phyloP scores from a whole-genome alignment of 306 rosid genomes.

The Pterocarpus santalinus region DNA sequence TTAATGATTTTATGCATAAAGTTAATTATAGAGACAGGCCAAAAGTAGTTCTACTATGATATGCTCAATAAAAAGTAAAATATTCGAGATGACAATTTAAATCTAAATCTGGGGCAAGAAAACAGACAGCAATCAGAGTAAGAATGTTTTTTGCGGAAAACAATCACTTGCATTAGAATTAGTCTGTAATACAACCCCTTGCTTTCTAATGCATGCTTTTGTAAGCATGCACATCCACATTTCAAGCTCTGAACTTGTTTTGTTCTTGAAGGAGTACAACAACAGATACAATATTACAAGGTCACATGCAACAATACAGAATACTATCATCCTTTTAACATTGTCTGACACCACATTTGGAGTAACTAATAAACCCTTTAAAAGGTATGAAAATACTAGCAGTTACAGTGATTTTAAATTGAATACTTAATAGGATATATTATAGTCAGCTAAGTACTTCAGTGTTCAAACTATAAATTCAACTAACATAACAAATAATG shows the following conservation, averaged over 20 bases:
- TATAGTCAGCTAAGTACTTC: constrained; percentile 18
- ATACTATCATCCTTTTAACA: neutral
- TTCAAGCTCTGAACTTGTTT: constrained; percentile 30
- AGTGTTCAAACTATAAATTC: constrained; percentile 34
- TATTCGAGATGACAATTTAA: constrained; percentile 6
- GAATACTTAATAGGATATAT: constrained; percentile 16
- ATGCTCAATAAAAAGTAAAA: constrained; percentile 5
- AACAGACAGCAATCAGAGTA: too few species aligned
- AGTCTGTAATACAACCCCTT: neutral
- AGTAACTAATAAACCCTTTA: constrained; percentile 26
- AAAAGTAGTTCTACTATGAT: constrained; percentile 16
- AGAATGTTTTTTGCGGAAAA: too few species aligned
- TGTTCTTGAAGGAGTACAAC: constrained; percentile 27
- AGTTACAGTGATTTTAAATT: neutral
- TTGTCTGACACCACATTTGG: constrained; percentile 14
- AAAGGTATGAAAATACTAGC: constrained; percentile 29
- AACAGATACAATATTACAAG: neutral
- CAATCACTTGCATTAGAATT: neutral
- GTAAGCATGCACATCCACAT: constrained; percentile 4
- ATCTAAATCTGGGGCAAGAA: neutral
- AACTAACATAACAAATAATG: constrained; percentile 14
- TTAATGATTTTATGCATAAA: constrained; percentile 36
- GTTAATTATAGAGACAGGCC: neutral
- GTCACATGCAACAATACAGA: constrained; percentile 13
- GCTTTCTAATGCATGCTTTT: constrained; percentile 7